Evolutionary conservation across 169 alveolate species (phyloP).

Genomic region (Plasmodium inui): DNA sequence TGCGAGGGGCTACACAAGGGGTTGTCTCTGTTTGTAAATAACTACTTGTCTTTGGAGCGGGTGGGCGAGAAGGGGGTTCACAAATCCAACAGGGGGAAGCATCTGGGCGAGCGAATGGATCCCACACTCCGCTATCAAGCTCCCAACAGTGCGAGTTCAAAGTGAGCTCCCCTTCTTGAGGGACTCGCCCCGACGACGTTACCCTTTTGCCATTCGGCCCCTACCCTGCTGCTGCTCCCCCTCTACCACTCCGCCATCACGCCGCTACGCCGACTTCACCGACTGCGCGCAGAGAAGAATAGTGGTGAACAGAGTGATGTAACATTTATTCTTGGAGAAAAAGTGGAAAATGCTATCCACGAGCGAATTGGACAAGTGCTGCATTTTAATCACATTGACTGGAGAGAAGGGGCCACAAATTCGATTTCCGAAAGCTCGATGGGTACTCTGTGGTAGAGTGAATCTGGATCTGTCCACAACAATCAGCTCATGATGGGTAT

Average conservation of each 20-base stretch:
- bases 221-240: background rate
- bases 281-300: conserved; percentile 51
- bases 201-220: no score
- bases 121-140: background rate
- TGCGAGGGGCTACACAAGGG: background rate
- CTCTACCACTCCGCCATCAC: no score
- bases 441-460: conserved; percentile 68
- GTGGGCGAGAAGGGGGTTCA: background rate
- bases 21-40: conserved; percentile 1
- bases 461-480: conserved; percentile 54
- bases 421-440: conserved; percentile 45
- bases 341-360: conserved; percentile 41
- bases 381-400: conserved; percentile 48
- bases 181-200: background rate
- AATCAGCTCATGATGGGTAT: conserved; percentile 52
- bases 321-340: conserved; percentile 57
- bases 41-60: conserved; percentile 31
- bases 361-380: conserved; percentile 35
- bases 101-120: background rate
- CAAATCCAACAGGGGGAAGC: background rate
- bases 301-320: conserved; percentile 56
- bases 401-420: conserved; percentile 68
- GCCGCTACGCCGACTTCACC: background rate
- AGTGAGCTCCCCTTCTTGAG: background rate
- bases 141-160: background rate